phyloP scores from a whole-genome alignment of 225 moss, liverwort and hornwort species.

The Lunularia cruciata region DNA sequence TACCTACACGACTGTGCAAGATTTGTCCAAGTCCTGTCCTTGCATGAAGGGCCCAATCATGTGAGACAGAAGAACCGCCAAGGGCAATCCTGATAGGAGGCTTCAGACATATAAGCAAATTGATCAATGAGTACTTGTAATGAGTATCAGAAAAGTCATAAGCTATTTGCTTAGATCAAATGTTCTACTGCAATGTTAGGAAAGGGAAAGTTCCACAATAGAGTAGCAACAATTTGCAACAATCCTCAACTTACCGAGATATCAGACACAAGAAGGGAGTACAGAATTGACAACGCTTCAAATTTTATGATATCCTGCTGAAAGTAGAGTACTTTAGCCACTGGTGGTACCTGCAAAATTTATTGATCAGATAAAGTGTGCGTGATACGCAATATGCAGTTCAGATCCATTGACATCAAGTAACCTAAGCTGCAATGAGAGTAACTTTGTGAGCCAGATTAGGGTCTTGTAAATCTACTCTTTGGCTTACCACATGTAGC shows the following conservation, averaged over 20 bases:
- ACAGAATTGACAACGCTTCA: slow-evolving; percentile 89
- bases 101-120: slow-evolving; percentile 36
- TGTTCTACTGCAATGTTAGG: neutral
- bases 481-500: slow-evolving; percentile 52
- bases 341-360: slow-evolving; percentile 62
- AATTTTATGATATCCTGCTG: slow-evolving; percentile 81
- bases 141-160: too few species aligned
- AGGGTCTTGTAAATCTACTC: too few species aligned
- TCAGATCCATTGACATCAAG: neutral
- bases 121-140: neutral
- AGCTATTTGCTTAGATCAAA: neutral
- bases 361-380: neutral
- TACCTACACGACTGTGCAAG: slow-evolving; percentile 87
- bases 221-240: neutral
- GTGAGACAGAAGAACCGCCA: slow-evolving; percentile 32
- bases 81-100: slow-evolving; percentile 53
- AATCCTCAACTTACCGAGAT: slow-evolving; percentile 50
- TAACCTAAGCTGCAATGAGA: neutral
- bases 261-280: slow-evolving; percentile 69
- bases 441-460: too few species aligned
- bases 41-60: slow-evolving; percentile 64
- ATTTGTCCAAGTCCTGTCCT: slow-evolving; percentile 93
- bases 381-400: neutral
- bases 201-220: too few species aligned
- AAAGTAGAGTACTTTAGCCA: slow-evolving; percentile 65